These are phyloP conservation scores for Cytospora schulzeri DNA, from an alignment of 2,329 filamentous ascomycete genomes.

Conservation along the genomic window DNA sequence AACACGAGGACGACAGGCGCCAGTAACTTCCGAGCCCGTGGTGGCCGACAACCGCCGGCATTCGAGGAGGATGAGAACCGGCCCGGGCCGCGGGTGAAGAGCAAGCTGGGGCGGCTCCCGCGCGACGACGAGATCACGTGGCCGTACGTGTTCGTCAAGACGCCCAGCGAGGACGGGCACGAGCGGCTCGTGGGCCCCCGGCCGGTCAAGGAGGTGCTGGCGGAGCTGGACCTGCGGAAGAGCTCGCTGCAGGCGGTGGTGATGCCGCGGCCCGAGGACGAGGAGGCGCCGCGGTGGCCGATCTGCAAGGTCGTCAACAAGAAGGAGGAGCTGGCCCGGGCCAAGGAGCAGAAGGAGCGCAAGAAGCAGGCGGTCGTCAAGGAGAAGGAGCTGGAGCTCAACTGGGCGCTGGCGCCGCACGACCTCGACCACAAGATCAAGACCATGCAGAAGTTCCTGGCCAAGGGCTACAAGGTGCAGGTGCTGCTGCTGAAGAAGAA, in stretches of 20 bases:
- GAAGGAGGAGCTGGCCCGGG: conserved; percentile 46
- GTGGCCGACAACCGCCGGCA: neutral
- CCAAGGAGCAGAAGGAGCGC: conserved; percentile 46
- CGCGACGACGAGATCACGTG: conserved; percentile 49
- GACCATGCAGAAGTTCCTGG: conserved; percentile 68
- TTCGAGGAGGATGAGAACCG: conserved; percentile 25
- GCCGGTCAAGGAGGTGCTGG: conserved; percentile 44
- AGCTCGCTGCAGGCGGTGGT: conserved; percentile 46
- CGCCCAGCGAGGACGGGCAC: conserved; percentile 41
- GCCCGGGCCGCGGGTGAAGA: conserved; percentile 33
- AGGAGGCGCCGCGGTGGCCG: conserved; percentile 43
- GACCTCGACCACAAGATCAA: conserved; percentile 74
- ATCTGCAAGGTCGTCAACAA: conserved; percentile 74
- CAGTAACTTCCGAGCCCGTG: neutral
- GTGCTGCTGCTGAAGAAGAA: conserved; percentile 69
- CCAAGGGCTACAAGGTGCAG: conserved; percentile 75
- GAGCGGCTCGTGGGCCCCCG: conserved; percentile 43
- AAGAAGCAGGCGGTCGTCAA: conserved; percentile 45
- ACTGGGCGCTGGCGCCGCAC: conserved; percentile 79
- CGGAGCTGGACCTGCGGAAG: conserved; percentile 38
- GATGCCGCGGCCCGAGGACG: conserved; percentile 40
- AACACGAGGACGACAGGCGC: neutral
- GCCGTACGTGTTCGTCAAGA: conserved; percentile 43
- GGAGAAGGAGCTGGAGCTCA: conserved; percentile 81
- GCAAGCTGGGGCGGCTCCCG: conserved; percentile 38